Percentiles rank a stretch among this genome's conserved stretches.
Conservation (phyloP, 192 early-diverging fungal species). For the Backusella tuberculispora region DNA sequence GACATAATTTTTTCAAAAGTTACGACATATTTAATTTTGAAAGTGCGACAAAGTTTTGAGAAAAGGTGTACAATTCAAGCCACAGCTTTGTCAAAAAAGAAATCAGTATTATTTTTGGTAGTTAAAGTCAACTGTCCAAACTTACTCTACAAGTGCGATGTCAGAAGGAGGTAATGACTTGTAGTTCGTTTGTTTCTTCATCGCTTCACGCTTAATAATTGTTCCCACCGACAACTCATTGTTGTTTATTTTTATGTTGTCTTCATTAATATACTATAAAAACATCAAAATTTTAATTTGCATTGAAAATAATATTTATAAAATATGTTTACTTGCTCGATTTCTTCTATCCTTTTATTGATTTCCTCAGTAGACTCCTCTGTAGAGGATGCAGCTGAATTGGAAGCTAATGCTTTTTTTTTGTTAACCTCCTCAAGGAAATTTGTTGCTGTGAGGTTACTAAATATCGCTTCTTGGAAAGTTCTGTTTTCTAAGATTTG, state of each 20-base stretch:
- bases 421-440: not conserved
- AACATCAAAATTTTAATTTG: not conserved
- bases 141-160: not conserved
- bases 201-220: not conserved
- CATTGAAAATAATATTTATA: not conserved
- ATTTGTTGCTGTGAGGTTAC: not conserved
- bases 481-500: not conserved
- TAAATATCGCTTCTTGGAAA: not conserved
- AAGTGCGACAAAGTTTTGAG: too few species aligned
- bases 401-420: too few species aligned
- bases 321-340: not conserved
- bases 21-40: too few species aligned
- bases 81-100: constrained; percentile 3
- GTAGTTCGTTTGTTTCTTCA: not conserved
- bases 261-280: not conserved
- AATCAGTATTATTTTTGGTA: not conserved
- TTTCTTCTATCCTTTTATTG: not conserved
- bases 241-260: not conserved
- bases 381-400: too few species aligned
- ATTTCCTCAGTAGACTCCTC: not conserved
- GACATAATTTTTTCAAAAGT: too few species aligned
- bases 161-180: not conserved
- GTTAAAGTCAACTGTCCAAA: not conserved
- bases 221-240: not conserved
- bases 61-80: not conserved